phyloP scores from a whole-genome alignment of 352 stramenopile genomes.

The Phytopythium ostracodes region DNA sequence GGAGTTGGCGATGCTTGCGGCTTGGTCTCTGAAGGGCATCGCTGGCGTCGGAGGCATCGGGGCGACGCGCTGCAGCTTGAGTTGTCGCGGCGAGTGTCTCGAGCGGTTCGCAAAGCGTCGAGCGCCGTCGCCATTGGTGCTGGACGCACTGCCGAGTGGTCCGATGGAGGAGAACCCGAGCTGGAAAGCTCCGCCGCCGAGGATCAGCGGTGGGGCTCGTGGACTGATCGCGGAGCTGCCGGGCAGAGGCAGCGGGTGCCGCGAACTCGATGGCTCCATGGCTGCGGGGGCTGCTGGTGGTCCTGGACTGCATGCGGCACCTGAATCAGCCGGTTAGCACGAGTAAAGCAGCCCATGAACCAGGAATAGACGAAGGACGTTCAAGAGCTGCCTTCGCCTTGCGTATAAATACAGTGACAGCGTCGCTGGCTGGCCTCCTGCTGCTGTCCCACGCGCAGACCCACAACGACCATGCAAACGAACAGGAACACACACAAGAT shows the following conservation, averaged over 20 bases:
- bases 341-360: neutral
- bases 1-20: conserved; percentile 29
- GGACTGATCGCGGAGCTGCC: conserved; percentile 2
- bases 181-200: neutral
- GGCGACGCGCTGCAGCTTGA: conserved; percentile 34
- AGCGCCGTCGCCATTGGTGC: neutral
- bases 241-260: neutral
- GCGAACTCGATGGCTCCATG: conserved; percentile 1
- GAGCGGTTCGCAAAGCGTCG: conserved; percentile 3
- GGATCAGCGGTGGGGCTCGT: neutral
- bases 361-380: neutral
- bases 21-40: conserved; percentile 26
- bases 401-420: neutral
- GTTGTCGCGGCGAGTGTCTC: conserved; percentile 23
- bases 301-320: neutral
- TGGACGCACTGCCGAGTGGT: neutral
- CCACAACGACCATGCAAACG: neutral
- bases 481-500: neutral
- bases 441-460: too few relatives aligned
- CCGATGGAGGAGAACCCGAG: neutral
- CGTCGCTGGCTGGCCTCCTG: neutral
- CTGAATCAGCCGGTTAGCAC: neutral
- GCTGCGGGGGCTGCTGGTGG: neutral
- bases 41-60: conserved; percentile 2
- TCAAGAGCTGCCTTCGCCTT: too few relatives aligned